A percentile compares a stretch with the other conserved stretches of the same genome.
Conservation (phyloP, 2,329 filamentous ascomycete species). For the Phoma sp. region DNA sequence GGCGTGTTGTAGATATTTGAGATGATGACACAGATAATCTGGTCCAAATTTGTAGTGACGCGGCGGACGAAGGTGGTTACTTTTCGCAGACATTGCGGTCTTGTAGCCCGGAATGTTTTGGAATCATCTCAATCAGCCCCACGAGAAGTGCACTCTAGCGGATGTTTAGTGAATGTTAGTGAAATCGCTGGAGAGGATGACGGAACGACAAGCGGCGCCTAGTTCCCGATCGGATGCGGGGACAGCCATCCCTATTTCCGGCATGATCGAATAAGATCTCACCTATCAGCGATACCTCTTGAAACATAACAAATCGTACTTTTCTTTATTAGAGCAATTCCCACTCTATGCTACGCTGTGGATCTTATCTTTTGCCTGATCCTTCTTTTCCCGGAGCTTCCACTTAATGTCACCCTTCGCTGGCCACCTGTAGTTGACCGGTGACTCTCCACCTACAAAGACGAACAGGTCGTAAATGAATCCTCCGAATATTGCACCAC, state of each 20-base stretch:
- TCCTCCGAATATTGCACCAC: slow-evolving; percentile 35
- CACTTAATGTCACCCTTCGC: slow-evolving; percentile 31
- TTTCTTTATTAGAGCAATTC: background rate
- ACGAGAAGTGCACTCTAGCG: background rate
- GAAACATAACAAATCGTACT: background rate
- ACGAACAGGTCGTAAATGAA: slow-evolving; percentile 42
- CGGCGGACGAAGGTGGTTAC: background rate
- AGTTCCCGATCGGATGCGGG: slow-evolving; percentile 12
- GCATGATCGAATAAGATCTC: background rate
- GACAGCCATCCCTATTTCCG: slow-evolving; percentile 11
- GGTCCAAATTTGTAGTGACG: background rate
- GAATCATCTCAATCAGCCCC: background rate
- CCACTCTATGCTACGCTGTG: slow-evolving; percentile 5
- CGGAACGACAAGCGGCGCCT: background rate
- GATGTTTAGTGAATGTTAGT: slow-evolving; percentile 1
- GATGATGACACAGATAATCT: background rate
- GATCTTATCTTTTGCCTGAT: slow-evolving; percentile 25
- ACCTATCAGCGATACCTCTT: background rate
- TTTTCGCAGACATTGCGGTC: background rate
- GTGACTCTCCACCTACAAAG: slow-evolving; percentile 40
- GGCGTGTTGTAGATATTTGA: background rate
- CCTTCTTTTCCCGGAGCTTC: slow-evolving; percentile 21
- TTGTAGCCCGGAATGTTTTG: background rate
- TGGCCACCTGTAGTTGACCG: slow-evolving; percentile 41
- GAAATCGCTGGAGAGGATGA: slow-evolving; percentile 1